phyloP scores from a whole-genome alignment of 306 rosid genomes.

The Sechiopsis laciniata region DNA sequence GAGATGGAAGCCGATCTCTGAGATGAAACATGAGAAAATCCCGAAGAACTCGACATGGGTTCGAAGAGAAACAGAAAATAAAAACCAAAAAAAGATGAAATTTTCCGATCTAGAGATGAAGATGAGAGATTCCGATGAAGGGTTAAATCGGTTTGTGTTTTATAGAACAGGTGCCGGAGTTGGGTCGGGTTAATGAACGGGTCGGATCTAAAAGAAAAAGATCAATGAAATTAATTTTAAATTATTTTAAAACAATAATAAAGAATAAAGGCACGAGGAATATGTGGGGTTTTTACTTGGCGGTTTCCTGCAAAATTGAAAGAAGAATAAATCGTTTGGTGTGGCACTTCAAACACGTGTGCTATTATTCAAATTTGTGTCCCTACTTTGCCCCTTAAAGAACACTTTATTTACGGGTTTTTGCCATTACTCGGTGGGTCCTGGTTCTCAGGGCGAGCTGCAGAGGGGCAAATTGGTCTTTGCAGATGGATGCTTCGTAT shows the following conservation, averaged over 20 bases:
- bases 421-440: neutral
- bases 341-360: conserved; percentile 20
- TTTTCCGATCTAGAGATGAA: neutral
- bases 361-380: neutral
- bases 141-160: neutral
- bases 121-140: neutral
- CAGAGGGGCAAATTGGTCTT: neutral
- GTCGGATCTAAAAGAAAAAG: neutral
- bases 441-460: too few species aligned
- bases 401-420: neutral
- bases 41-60: conserved; percentile 52
- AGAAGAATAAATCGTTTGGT: neutral
- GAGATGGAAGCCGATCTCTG: conserved; percentile 25
- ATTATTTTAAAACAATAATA: neutral
- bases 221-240: neutral
- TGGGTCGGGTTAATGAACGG: too few species aligned
- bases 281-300: conserved; percentile 32
- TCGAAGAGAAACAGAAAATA: neutral
- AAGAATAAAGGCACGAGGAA: conserved; percentile 68
- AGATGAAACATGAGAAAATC: conserved; percentile 31
- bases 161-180: neutral
- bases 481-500: neutral
- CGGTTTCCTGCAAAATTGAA: conserved; percentile 17
- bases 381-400: neutral
- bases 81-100: neutral